Evolutionary conservation across 2,329 filamentous ascomycete species (phyloP), one percentile per base, ranked within the genome.

Genomic region (Ophiocordyceps camponoti-saundersi): DNA sequence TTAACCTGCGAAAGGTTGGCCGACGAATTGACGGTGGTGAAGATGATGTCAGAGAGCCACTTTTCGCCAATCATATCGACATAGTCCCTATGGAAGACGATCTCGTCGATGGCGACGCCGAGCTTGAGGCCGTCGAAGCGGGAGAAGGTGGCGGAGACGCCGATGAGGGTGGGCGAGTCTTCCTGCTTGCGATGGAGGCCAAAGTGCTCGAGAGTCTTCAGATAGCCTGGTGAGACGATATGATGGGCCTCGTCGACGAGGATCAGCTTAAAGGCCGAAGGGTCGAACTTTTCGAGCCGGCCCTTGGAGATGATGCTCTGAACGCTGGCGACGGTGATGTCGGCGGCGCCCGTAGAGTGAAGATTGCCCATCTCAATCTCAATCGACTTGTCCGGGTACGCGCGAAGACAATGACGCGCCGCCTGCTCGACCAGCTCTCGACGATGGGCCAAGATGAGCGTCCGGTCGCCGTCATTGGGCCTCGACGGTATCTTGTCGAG

Each of bases 241-340:
- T 98, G 92, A 61, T 98, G 92, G 5, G 90, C 92, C 64, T 98
- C 92, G 53, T 98, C 92, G 4, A 98, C 90, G 3, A 98, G 72
- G 0, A 98, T 68, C 0, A 98, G 76, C 64, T 98, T 98, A 70
- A 90, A 96, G 8, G 68, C 69, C 0, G 62, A 63, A 0, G 88
- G 84, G 53, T 93, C 77, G 56, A 90, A 96, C 59, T 95, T 95
- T 34, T 63, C 59, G n/a, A 96, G 72, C 2, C 92, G 77, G 46
- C 81, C 76, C 13, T 77, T 76, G 6, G 85, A 93, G 8, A 73
- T 77, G 54, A 98, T 79, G 61, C 86, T 95, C 57, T 83, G 80
- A 34, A 98, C 74, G 32, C 90, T 95, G 42, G 90, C 92, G 46
- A 98, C 74, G 10, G 90, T 95, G 54, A 98, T 95, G 62, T 98